Evolutionary conservation across 2,329 filamentous ascomycete genomes (phyloP).

Genomic region (Ascochyta koolunga): DNA sequence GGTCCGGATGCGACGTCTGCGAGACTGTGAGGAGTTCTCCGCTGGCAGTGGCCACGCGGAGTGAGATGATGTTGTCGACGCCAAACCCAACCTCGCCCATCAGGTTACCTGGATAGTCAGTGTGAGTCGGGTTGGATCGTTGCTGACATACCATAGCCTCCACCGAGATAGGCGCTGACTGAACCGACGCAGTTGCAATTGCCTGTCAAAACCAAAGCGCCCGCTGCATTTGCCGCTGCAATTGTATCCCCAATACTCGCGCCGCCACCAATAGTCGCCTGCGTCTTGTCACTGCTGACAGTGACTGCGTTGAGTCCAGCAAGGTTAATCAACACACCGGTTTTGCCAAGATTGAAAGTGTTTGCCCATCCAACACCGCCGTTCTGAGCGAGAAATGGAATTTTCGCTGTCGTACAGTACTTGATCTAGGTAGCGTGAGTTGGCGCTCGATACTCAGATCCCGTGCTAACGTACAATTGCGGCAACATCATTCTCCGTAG

Average conservation of each 20-base stretch:
- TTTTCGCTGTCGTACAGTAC: slow-evolving; percentile 23
- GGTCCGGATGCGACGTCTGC: slow-evolving; percentile 26
- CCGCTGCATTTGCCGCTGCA: slow-evolving; percentile 47
- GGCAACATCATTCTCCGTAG: slow-evolving; percentile 30
- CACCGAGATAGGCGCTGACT: slow-evolving; percentile 50
- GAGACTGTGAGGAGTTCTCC: slow-evolving; percentile 42
- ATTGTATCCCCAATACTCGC: slow-evolving; percentile 46
- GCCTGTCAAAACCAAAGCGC: slow-evolving; percentile 35
- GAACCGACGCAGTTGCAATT: slow-evolving; percentile 43
- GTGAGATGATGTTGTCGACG: slow-evolving; percentile 55
- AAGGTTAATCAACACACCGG: slow-evolving; percentile 41
- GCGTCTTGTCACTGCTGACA: slow-evolving; percentile 31
- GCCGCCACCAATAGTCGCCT: slow-evolving; percentile 38
- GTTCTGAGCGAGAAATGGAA: slow-evolving; percentile 37
- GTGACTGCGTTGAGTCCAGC: slow-evolving; percentile 32
- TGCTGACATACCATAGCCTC: slow-evolving; percentile 55
- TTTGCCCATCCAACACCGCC: slow-evolving; percentile 37
- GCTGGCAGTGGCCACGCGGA: slow-evolving; percentile 33
- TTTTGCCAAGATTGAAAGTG: slow-evolving; percentile 28
- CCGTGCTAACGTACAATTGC: slow-evolving; percentile 18
- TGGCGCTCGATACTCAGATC: background rate
- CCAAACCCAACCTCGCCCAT: slow-evolving; percentile 60
- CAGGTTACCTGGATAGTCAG: slow-evolving; percentile 51
- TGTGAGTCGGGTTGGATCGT: background rate
- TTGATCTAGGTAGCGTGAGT: slow-evolving; percentile 25